A percentile compares a stretch with the other conserved stretches of the same genome.
These are phyloP conservation scores for Madurella fahalii DNA, from an alignment of 2,329 filamentous ascomycete species.

Conservation along the genomic window DNA sequence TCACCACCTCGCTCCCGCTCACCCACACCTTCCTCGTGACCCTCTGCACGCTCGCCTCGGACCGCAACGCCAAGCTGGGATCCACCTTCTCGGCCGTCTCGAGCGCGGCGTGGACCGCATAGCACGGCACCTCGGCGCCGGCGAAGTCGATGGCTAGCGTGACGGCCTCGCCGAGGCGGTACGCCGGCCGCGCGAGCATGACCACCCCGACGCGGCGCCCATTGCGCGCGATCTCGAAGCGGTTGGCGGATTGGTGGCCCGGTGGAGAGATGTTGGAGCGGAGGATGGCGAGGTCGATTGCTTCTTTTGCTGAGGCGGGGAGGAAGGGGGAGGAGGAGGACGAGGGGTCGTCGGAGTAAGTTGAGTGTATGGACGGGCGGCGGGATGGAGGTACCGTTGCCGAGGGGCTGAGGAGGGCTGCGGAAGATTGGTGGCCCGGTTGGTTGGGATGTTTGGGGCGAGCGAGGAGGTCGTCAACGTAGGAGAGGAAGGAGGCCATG, in stretches of 20 bases:
- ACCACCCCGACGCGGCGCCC: slow-evolving; percentile 89
- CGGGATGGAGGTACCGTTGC: slow-evolving; percentile 53
- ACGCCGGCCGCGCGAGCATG: slow-evolving; percentile 81
- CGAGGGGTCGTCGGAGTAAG: slow-evolving; percentile 17
- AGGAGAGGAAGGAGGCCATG: slow-evolving; percentile 66
- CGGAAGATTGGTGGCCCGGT: slow-evolving; percentile 31
- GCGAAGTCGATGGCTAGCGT: slow-evolving; percentile 81
- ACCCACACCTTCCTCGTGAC: slow-evolving; percentile 81
- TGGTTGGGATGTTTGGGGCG: slow-evolving; percentile 46
- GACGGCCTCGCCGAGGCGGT: slow-evolving; percentile 83
- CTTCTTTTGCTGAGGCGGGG: slow-evolving; percentile 66
- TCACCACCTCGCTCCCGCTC: slow-evolving; percentile 72
- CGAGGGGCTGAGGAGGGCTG: slow-evolving; percentile 69
- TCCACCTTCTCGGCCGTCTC: slow-evolving; percentile 86
- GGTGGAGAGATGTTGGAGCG: slow-evolving; percentile 67
- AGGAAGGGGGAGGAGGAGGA: slow-evolving; percentile 36
- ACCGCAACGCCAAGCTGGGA: slow-evolving; percentile 74
- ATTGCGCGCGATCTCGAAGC: slow-evolving; percentile 91
- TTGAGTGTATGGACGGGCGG: slow-evolving; percentile 42
- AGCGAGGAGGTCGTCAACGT: slow-evolving; percentile 70
- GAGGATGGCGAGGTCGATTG: slow-evolving; percentile 86
- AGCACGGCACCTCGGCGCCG: slow-evolving; percentile 72
- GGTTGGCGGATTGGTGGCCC: slow-evolving; percentile 77
- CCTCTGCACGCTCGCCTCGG: slow-evolving; percentile 77
- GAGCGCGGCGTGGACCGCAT: slow-evolving; percentile 76